These are phyloP conservation scores for Emydomyces testavorans DNA, from an alignment of 2,329 filamentous ascomycete genomes.

Conservation along the genomic window DNA sequence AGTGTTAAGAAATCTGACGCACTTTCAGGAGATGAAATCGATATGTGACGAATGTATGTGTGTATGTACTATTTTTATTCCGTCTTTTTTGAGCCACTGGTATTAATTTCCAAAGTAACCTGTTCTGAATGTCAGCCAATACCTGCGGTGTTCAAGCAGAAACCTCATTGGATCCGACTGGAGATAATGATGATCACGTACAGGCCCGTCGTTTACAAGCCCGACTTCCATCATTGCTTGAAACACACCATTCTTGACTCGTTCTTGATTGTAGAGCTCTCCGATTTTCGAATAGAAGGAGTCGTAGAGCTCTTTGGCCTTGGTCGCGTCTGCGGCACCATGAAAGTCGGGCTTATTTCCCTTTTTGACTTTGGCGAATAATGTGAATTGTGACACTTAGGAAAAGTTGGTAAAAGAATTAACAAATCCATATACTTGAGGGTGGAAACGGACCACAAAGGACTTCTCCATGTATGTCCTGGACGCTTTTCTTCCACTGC, in stretches of 20 bases:
- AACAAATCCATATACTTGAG: background rate
- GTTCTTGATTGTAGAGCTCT: conserved; percentile 57
- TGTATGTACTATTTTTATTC: background rate
- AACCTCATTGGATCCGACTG: too few species aligned
- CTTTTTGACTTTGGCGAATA: conserved; percentile 87
- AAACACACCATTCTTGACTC: conserved; percentile 89
- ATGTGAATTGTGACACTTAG: conserved; percentile 92
- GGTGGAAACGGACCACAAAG: conserved; percentile 63
- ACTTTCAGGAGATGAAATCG: too few species aligned
- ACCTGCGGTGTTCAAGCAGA: too few species aligned
- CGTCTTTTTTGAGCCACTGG: conserved; percentile 24
- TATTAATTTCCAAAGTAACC: conserved; percentile 39
- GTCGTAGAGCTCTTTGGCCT: conserved; percentile 72
- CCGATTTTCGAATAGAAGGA: conserved; percentile 69
- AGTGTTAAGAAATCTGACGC: too few species aligned
- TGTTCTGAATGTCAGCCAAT: background rate
- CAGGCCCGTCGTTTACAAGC: conserved; percentile 70
- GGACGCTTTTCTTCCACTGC: conserved; percentile 82
- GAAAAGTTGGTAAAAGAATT: background rate
- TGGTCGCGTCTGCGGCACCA: conserved; percentile 64
- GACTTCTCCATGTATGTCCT: conserved; percentile 80
- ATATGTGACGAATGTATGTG: background rate
- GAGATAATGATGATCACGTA: conserved; percentile 8
- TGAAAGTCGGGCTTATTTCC: conserved; percentile 94
- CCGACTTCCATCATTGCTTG: conserved; percentile 99